Conservation (phyloP, 139 green algal genomes). For the Chlamydomonas asymmetrica region DNA sequence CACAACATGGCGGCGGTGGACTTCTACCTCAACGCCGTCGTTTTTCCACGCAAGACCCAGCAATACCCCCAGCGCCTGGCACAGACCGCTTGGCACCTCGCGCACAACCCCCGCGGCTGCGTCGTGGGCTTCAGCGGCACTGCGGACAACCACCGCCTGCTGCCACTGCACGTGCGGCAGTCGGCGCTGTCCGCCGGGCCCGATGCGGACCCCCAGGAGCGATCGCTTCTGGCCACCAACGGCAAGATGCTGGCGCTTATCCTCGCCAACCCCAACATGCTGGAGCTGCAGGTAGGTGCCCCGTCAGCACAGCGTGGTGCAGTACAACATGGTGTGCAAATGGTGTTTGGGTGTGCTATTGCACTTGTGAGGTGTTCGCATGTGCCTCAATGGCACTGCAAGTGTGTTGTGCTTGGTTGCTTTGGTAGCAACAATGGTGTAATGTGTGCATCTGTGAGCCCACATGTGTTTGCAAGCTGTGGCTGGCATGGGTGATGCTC, state of each 20-base stretch:
- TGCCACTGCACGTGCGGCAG: slow-evolving; percentile 55
- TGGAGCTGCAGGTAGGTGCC: not conserved
- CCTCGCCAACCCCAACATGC: slow-evolving; percentile 22
- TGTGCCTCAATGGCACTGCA: no score
- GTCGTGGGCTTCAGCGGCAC: slow-evolving; percentile 58
- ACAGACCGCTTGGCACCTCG: slow-evolving; percentile 60
- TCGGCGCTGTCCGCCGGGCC: not conserved
- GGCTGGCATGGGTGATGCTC: not conserved
- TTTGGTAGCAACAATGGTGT: no score
- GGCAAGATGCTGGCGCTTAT: slow-evolving; percentile 66
- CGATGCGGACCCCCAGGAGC: not conserved
- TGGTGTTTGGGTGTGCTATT: not conserved
- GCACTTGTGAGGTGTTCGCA: not conserved
- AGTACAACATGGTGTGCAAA: not conserved
- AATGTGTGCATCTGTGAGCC: no score
- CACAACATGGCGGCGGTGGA: slow-evolving; percentile 55
- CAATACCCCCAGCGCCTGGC: slow-evolving; percentile 52
- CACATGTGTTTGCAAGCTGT: not conserved
- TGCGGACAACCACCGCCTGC: slow-evolving; percentile 64
- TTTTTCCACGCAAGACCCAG: slow-evolving; percentile 42
- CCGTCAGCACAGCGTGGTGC: not conserved
- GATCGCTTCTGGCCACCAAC: slow-evolving; percentile 49
- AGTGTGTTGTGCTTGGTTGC: no score
- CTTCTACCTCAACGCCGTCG: slow-evolving; percentile 58
- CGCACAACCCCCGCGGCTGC: slow-evolving; percentile 24